phyloP scores from a whole-genome alignment of 495 filamentous ascomycete genomes.

The Hypoxylon crocopeplum region DNA sequence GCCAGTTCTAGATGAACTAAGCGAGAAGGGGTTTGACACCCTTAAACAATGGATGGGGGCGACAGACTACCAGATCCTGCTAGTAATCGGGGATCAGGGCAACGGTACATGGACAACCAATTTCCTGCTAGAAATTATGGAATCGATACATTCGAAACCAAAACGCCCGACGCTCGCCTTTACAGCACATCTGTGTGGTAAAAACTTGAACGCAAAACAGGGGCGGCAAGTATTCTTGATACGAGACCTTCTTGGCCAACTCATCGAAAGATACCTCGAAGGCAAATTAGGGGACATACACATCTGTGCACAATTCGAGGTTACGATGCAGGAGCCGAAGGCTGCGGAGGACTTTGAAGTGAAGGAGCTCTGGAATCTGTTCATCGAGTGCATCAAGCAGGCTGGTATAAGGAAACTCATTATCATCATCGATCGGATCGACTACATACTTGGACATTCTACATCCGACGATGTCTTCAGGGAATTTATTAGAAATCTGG shows the following conservation, averaged over 20 bases:
- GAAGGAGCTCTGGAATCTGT: background rate
- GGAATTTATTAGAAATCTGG: background rate
- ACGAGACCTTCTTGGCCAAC: background rate
- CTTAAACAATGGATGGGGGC: background rate
- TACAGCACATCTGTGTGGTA: background rate
- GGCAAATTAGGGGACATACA: background rate
- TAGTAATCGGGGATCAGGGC: background rate
- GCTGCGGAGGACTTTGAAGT: background rate
- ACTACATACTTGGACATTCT: background rate
- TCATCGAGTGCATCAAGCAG: background rate
- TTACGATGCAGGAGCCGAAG: background rate
- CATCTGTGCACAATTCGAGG: background rate
- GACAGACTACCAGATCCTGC: background rate
- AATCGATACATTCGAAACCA: background rate
- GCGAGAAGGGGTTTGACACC: background rate
- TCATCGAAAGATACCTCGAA: background rate
- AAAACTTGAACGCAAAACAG: background rate
- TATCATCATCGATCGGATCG: background rate
- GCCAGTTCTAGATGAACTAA: background rate
- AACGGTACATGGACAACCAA: background rate
- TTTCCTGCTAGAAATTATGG: background rate
- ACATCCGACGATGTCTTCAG: background rate
- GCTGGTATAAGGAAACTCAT: background rate
- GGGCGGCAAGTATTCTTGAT: background rate
- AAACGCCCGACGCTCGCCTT: background rate